Evolutionary conservation across 2,329 filamentous ascomycete species (phyloP).

Genomic region (Clonostachys solani): DNA sequence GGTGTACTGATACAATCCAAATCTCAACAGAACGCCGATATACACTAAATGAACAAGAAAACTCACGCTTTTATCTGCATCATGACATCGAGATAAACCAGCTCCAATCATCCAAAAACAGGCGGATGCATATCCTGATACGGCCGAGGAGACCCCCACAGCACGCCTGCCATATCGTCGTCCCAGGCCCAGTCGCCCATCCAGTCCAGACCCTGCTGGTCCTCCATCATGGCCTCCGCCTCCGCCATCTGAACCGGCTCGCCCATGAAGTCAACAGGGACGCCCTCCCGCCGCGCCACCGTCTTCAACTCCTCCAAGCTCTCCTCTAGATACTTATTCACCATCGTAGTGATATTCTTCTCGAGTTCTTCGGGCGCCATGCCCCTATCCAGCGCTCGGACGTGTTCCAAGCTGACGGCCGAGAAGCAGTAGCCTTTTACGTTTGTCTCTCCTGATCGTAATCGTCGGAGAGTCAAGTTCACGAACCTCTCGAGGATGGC

Average conservation of each 20-base stretch:
- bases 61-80: too few relatives aligned
- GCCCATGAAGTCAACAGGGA: slow-evolving; percentile 3
- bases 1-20: too few relatives aligned
- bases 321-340: slow-evolving; percentile 18
- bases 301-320: slow-evolving; percentile 25
- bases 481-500: slow-evolving; percentile 17
- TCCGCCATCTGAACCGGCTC: neutral
- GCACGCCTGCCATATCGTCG: slow-evolving; percentile 5
- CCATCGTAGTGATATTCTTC: slow-evolving; percentile 9
- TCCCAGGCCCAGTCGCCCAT: slow-evolving; percentile 19
- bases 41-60: too few relatives aligned
- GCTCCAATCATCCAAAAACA: neutral
- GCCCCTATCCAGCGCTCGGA: slow-evolving; percentile 23
- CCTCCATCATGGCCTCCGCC: slow-evolving; percentile 1
- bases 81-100: too few relatives aligned
- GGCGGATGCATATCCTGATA: neutral
- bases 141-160: slow-evolving; percentile 1
- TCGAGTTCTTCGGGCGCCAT: slow-evolving; percentile 11
- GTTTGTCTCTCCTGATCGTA: slow-evolving; percentile 38
- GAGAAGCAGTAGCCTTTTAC: slow-evolving; percentile 33
- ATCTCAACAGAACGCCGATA: too few relatives aligned
- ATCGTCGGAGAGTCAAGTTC: slow-evolving; percentile 22
- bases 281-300: slow-evolving; percentile 19
- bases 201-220: slow-evolving; percentile 10
- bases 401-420: slow-evolving; percentile 21